Conservation (phyloP, 2,329 filamentous ascomycete genomes). For the Triangularia setosa region DNA sequence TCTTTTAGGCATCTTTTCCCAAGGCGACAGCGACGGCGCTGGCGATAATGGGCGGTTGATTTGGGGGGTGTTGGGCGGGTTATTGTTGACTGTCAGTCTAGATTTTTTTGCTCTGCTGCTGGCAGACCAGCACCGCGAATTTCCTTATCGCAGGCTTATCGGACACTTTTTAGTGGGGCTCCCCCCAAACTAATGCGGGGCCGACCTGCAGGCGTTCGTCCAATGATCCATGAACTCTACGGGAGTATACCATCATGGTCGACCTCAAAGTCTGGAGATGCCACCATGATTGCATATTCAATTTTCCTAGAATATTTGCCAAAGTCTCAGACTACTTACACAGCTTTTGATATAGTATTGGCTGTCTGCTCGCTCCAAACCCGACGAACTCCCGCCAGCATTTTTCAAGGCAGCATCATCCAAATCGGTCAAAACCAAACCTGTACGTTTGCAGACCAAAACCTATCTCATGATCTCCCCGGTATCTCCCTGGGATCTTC, state of each 20-base stretch:
- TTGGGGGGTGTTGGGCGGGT: not conserved
- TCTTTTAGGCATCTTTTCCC: slow-evolving; percentile 69
- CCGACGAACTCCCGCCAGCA: no score
- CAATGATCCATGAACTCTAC: not conserved
- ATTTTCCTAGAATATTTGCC: no score
- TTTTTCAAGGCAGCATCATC: no score
- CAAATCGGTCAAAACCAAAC: no score
- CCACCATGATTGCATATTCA: no score
- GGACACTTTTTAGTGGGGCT: slow-evolving; percentile 13
- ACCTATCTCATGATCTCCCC: no score
- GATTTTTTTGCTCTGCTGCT: slow-evolving; percentile 13
- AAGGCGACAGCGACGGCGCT: not conserved
- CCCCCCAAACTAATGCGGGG: not conserved
- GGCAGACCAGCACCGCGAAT: not conserved
- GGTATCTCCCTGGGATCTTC: no score
- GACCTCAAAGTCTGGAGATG: not conserved
- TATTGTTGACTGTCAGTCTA: not conserved
- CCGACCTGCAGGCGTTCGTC: not conserved
- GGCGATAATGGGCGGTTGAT: not conserved
- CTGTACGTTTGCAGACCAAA: no score
- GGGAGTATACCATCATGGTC: not conserved
- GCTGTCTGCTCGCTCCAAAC: no score
- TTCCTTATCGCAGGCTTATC: slow-evolving; percentile 21
- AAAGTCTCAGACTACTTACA: no score
- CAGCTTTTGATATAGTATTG: no score